Evolutionary conservation across 352 stramenopile genomes (phyloP).

Genomic region (Phytopythium montanum): DNA sequence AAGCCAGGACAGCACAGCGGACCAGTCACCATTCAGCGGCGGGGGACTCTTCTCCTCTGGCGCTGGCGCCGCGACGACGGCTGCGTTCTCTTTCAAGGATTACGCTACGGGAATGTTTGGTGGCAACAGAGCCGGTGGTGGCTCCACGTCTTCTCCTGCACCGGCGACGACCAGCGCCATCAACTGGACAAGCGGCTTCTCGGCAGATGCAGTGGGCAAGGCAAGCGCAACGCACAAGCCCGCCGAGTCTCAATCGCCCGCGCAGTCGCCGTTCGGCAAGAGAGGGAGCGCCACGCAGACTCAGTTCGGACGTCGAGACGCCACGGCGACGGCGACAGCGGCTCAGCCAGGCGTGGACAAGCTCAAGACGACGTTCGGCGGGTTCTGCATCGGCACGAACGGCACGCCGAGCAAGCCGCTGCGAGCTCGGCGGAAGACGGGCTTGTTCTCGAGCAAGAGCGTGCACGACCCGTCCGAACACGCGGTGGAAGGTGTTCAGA

Average conservation of each 20-base stretch:
- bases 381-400: conserved; percentile 24
- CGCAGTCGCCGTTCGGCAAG: conserved; percentile 24
- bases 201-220: background rate
- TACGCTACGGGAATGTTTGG: background rate
- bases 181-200: background rate
- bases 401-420: conserved; percentile 11
- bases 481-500: conserved; percentile 6
- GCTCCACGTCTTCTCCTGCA: conserved; percentile 11
- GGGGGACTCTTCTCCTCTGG: conserved; percentile 8
- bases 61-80: background rate
- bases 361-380: conserved; percentile 7
- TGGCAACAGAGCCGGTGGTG: background rate
- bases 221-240: conserved; percentile 3
- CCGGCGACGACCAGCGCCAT: conserved; percentile 10
- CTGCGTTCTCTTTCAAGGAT: conserved; percentile 1
- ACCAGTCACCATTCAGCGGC: background rate
- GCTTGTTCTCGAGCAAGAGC: conserved; percentile 35
- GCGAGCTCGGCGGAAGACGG: conserved; percentile 13
- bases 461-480: conserved; percentile 12
- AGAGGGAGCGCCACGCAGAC: conserved; percentile 8
- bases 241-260: background rate
- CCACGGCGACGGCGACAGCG: background rate
- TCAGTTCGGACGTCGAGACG: conserved; percentile 16
- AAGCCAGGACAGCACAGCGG: background rate
- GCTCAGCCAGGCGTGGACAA: conserved; percentile 2